Base-by-base conservation (phyloP, 2,329 filamentous ascomycete genomes). In the Colletotrichum eleusines region DNA sequence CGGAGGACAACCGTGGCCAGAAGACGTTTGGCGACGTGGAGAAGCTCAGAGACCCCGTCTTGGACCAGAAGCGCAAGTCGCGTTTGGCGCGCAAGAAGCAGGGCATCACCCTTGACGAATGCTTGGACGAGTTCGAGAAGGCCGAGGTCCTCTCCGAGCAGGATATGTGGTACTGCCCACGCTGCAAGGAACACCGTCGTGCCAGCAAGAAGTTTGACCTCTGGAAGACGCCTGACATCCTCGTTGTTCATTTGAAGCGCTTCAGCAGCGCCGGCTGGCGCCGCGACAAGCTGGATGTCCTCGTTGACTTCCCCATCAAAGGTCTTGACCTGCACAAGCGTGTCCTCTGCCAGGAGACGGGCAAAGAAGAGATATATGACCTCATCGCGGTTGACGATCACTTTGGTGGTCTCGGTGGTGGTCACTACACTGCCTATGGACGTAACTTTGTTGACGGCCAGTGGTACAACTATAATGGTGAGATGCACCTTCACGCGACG, bases 391-490 rank as follows among this genome's bases (percentile, higher is more conserved):
- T 99, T 1, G 96, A 99, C 80, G 95, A 97, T 78, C 96, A 99
- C 80, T 97, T 92, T 79, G 96, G 96, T 72, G 94, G 94, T 38
- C 88, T 99, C 46, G 94, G 94, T 71, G 96, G 96, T 51, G 96
- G 96, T 0, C 96, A 99, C 81, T 99, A 99, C 83, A 98, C 95
- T 26, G 96, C 96, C 35, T 95, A 91, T 80, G 95, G 94, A 48
- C 95, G 94, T 84, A 98, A 97, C 80, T 98, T 97, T 81, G 86
- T 93, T 72, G 94, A 97, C 77, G 88, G 88, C 68, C 86, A 92
- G 80, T 99, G 96, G 96, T 98, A 98, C 80, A 93, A 97, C 75
- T 98, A 97, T 80, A 98, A 99, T 80, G 95, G 95, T 96, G 85
- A 81, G 91, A n/a, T 82, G 16, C 57, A 5, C 8, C 26, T 40